Conservation (phyloP, 192 early-diverging fungal species). For the Entomortierella parvispora region DNA sequence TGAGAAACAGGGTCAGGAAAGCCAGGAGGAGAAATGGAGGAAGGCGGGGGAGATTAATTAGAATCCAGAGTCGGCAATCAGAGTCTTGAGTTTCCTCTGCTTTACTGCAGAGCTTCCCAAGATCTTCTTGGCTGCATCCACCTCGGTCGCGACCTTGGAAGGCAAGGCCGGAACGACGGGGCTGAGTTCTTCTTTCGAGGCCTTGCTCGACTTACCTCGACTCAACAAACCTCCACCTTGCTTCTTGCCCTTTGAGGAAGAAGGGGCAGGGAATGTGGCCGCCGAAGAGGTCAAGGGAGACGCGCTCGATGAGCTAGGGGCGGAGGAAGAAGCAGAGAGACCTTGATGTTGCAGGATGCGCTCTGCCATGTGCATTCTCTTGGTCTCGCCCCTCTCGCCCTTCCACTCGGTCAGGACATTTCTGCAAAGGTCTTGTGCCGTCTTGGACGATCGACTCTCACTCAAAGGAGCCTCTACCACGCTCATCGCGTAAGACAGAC, state of each 20-base stretch:
- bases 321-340: slow-evolving; percentile 7
- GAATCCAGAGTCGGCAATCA: slow-evolving; percentile 43
- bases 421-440: slow-evolving; percentile 26
- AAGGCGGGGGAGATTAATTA: slow-evolving; percentile 15
- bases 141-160: slow-evolving; percentile 21
- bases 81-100: slow-evolving; percentile 41
- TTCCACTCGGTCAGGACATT: slow-evolving; percentile 31
- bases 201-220: slow-evolving; percentile 22
- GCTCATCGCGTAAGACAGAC: slow-evolving; percentile 25
- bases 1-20: slow-evolving; percentile 2
- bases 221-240: slow-evolving; percentile 30
- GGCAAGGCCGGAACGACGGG: not conserved
- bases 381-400: slow-evolving; percentile 44
- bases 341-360: slow-evolving; percentile 45
- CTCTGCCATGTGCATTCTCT: slow-evolving; percentile 49
- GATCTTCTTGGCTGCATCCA: slow-evolving; percentile 41
- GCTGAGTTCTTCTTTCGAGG: slow-evolving; percentile 10
- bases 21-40: not conserved
- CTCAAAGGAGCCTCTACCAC: slow-evolving; percentile 46
- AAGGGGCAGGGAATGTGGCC: not conserved
- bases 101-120: slow-evolving; percentile 33
- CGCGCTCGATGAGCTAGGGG: not conserved
- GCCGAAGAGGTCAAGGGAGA: slow-evolving; percentile 12
- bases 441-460: slow-evolving; percentile 32
- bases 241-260: slow-evolving; percentile 12